Conservation (phyloP, 768 basidiomycete species). For the Hydnum rufescens region DNA sequence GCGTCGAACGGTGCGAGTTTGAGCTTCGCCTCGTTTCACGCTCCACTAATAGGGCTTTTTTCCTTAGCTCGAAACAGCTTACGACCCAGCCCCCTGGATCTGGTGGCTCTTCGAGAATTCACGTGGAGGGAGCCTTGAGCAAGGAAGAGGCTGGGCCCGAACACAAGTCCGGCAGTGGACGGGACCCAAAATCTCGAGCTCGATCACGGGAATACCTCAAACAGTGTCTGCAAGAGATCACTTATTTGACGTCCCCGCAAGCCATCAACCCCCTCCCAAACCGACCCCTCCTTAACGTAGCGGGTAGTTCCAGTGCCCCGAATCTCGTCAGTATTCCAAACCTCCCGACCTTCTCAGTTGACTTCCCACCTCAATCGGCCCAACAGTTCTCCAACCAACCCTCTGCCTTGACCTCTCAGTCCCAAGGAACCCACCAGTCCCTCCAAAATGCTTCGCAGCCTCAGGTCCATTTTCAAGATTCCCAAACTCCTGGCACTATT, state of each 20-base stretch:
- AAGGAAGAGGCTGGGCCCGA: conserved; percentile 21
- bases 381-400: conserved; percentile 28
- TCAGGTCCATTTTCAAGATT: conserved; percentile 62
- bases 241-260: conserved; percentile 89
- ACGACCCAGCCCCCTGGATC: background rate
- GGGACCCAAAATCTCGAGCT: conserved; percentile 91
- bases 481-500: conserved; percentile 26
- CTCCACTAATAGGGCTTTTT: background rate
- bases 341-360: background rate
- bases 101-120: background rate
- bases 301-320: conserved; percentile 1
- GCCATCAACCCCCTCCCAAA: conserved; percentile 94
- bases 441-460: conserved; percentile 46
- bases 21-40: conserved; percentile 8
- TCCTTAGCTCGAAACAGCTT: conserved; percentile 49
- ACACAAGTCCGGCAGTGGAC: conserved; percentile 57
- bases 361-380: conserved; percentile 1
- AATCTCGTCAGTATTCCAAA: conserved; percentile 1
- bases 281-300: conserved; percentile 34
- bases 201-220: conserved; percentile 93
- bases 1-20: conserved; percentile 71
- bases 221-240: conserved; percentile 97
- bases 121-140: too few relatives aligned
- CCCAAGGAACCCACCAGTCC: conserved; percentile 14
- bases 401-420: conserved; percentile 13